Percentiles rank a stretch among this genome's conserved stretches.
These are phyloP conservation scores for Cutaneotrichosporon cutaneum DNA, from an alignment of 1,284 basidiomycete species.

Conservation along the genomic window DNA sequence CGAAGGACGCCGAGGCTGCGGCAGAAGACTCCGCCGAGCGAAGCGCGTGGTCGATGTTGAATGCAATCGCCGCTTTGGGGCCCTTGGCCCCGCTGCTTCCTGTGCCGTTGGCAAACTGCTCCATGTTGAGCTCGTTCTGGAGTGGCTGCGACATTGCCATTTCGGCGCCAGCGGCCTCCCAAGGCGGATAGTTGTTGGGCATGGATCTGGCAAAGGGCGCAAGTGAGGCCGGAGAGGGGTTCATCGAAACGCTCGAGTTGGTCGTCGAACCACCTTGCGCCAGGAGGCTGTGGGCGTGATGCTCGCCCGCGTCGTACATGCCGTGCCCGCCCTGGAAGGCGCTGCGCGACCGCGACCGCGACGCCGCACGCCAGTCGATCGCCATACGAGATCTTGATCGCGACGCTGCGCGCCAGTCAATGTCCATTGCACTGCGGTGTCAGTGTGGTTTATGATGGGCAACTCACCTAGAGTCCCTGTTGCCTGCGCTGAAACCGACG, in stretches of 20 bases:
- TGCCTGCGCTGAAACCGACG: conserved; percentile 53
- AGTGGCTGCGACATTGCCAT: conserved; percentile 30
- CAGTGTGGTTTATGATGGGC: conserved; percentile 6
- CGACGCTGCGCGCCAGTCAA: conserved; percentile 94
- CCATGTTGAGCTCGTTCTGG: conserved; percentile 26
- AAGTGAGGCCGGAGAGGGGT: conserved; percentile 24
- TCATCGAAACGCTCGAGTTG: conserved; percentile 58
- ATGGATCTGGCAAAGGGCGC: conserved; percentile 27
- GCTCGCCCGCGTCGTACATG: conserved; percentile 52
- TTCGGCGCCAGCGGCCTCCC: conserved; percentile 23
- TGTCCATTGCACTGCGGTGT: conserved; percentile 55
- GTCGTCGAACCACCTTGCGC: conserved; percentile 40
- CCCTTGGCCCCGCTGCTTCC: conserved; percentile 9
- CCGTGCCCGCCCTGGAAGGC: conserved; percentile 29
- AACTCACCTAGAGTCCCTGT: conserved; percentile 30
- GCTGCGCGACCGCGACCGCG: conserved; percentile 53
- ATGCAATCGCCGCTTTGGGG: conserved; percentile 10
- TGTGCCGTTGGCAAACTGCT: conserved; percentile 20
- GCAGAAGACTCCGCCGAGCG: conserved; percentile 1
- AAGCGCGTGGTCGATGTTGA: conserved; percentile 7
- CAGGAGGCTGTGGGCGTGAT: conserved; percentile 52
- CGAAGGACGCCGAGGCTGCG: background rate
- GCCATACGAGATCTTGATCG: conserved; percentile 88
- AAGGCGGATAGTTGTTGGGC: conserved; percentile 27
- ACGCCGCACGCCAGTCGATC: conserved; percentile 57